phyloP scores from a whole-genome alignment of 1,139 yeast species.

The Taiozyma sp. region DNA sequence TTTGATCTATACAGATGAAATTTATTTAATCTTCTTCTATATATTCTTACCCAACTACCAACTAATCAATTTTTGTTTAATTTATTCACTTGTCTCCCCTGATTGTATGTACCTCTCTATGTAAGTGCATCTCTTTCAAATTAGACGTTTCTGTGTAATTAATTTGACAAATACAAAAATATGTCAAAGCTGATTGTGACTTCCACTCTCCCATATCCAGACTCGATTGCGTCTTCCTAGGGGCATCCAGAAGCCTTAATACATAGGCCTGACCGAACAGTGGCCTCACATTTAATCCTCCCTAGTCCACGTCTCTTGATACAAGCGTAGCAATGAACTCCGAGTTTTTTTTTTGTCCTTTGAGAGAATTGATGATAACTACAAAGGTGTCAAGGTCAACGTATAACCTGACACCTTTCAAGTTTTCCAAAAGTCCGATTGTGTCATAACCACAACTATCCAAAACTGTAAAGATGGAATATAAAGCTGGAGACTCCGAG shows the following conservation, averaged over 20 bases:
- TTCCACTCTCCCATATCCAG: no score
- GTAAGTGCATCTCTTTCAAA: no score
- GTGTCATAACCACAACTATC: neutral
- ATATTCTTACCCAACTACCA: neutral
- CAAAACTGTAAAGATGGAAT: neutral
- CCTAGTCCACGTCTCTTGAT: neutral
- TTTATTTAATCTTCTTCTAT: neutral
- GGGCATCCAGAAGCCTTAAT: no score
- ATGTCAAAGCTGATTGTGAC: no score
- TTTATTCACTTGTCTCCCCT: neutral
- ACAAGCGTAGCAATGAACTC: neutral
- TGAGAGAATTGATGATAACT: neutral
- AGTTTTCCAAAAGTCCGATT: neutral
- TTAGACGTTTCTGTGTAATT: no score
- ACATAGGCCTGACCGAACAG: no score
- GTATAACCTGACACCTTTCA: neutral
- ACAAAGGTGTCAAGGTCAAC: neutral
- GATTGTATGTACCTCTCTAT: no score
- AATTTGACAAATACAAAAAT: no score
- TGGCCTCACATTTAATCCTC: no score
- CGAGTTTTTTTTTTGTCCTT: neutral
- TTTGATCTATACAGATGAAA: conserved; percentile 7
- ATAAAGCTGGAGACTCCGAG: neutral
- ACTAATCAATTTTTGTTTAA: neutral
- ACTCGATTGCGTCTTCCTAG: no score